A percentile compares a stretch with the other conserved stretches of the same genome.
phyloP scores from a whole-genome alignment of 441 rosid species.

The Pelargonium fulgidum region DNA sequence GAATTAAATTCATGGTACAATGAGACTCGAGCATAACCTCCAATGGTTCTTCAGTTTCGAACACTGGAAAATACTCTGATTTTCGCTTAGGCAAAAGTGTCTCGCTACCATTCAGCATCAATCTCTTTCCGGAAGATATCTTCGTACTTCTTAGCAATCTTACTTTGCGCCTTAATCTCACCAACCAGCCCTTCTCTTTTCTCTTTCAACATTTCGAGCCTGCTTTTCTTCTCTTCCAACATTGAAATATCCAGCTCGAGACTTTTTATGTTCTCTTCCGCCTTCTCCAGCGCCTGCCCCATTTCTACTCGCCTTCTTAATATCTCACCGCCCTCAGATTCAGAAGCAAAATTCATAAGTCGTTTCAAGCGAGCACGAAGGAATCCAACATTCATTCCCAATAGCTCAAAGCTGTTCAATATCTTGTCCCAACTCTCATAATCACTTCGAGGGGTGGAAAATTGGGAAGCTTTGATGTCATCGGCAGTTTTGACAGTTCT shows the following conservation, averaged over 20 bases:
- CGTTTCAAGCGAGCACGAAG: neutral
- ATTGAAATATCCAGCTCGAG: neutral
- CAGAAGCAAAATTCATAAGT: neutral
- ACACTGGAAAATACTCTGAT: no score
- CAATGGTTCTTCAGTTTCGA: neutral
- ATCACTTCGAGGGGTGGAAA: neutral
- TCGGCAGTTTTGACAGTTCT: neutral
- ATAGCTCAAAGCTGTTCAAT: conserved; percentile 1
- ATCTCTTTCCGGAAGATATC: neutral
- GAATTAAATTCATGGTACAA: neutral
- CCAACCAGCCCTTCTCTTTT: neutral
- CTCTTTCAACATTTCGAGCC: neutral
- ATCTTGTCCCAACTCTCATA: neutral
- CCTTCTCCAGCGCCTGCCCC: neutral
- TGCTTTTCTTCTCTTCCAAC: neutral
- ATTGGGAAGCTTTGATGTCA: neutral
- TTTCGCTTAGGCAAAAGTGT: no score
- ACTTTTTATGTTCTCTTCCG: neutral
- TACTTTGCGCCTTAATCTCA: neutral
- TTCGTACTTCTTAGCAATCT: neutral
- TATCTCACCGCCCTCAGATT: neutral
- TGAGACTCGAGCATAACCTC: neutral
- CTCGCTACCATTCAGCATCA: neutral
- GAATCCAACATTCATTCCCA: conserved; percentile 4
- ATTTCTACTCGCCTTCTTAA: neutral